A percentile compares a stretch with the other conserved stretches of the same genome.
Conservation (phyloP, 2,329 filamentous ascomycete genomes). For the Fusarium sublunatum region DNA sequence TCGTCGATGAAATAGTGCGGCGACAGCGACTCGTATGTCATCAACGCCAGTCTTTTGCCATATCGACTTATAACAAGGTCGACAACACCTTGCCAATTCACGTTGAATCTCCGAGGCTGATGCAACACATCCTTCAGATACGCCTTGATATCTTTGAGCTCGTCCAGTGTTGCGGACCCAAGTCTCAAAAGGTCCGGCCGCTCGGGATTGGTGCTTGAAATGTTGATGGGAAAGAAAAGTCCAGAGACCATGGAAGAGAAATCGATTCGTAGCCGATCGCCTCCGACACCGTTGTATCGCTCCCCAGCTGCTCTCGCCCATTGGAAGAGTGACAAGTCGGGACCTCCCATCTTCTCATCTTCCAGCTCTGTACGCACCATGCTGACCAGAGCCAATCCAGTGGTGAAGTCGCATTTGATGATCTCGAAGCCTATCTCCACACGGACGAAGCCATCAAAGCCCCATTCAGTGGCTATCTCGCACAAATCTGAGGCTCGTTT, state of each 20-base stretch:
- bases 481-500: conserved; percentile 68
- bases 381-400: conserved; percentile 54
- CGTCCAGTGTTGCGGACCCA: conserved; percentile 42
- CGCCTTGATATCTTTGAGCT: conserved; percentile 52
- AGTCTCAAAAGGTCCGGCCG: conserved; percentile 52
- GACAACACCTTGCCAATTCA: conserved; percentile 74
- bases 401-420: conserved; percentile 72
- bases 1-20: conserved; percentile 50
- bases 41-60: conserved; percentile 61
- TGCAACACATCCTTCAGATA: conserved; percentile 59
- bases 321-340: conserved; percentile 51
- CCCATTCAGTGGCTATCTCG: conserved; percentile 62
- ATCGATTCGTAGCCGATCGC: conserved; percentile 56
- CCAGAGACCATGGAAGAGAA: conserved; percentile 64
- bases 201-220: conserved; percentile 55
- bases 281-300: conserved; percentile 60
- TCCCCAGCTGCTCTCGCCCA: conserved; percentile 56
- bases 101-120: conserved; percentile 44
- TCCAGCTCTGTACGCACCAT: conserved; percentile 45
- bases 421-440: conserved; percentile 79
- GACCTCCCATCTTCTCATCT: conserved; percentile 28
- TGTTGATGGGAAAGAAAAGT: conserved; percentile 63
- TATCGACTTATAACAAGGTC: conserved; percentile 76
- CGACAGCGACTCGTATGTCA: conserved; percentile 48
- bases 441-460: conserved; percentile 73